phyloP scores from a whole-genome alignment of 805 yeast genomes.

The Cyberlindnera suaveolens region DNA sequence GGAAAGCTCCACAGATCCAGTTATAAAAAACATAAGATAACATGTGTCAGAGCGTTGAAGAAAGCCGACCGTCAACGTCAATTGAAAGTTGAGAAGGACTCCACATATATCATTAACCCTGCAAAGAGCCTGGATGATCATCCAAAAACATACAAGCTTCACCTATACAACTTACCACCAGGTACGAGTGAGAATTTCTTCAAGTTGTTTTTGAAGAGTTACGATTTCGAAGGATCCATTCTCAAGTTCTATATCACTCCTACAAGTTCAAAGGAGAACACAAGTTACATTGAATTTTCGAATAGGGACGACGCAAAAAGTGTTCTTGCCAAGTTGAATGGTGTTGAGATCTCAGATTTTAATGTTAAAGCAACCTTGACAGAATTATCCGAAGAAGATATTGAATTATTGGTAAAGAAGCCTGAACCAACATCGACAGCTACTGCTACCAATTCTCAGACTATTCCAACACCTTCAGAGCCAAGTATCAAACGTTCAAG shows the following conservation, averaged over 20 bases:
- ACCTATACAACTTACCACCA: constrained; percentile 22
- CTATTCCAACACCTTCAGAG: too few species aligned
- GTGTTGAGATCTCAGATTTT: constrained; percentile 19
- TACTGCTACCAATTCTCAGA: too few species aligned
- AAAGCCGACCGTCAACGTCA: constrained; percentile 16
- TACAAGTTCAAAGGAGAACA: constrained; percentile 5
- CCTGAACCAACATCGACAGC: too few species aligned
- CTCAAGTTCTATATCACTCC: constrained; percentile 12
- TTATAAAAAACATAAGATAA: constrained; percentile 24
- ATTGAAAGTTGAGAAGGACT: constrained; percentile 1
- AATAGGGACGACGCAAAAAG: constrained; percentile 19
- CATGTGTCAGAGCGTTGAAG: constrained; percentile 26
- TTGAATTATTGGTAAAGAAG: background rate
- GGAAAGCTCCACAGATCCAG: constrained; percentile 23
- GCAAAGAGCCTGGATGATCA: background rate
- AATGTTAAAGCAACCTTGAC: constrained; percentile 11
- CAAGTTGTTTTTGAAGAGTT: constrained; percentile 20
- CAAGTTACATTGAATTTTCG: constrained; percentile 23
- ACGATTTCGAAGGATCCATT: constrained; percentile 17
- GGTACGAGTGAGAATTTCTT: constrained; percentile 23
- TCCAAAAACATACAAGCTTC: constrained; percentile 8
- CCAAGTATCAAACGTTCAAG: too few species aligned
- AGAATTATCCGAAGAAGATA: background rate
- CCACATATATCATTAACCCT: background rate
- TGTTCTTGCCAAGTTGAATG: constrained; percentile 19